Base-by-base conservation (phyloP, 2,329 filamentous ascomycete genomes). In the Fusarium pseudograminearum region DNA sequence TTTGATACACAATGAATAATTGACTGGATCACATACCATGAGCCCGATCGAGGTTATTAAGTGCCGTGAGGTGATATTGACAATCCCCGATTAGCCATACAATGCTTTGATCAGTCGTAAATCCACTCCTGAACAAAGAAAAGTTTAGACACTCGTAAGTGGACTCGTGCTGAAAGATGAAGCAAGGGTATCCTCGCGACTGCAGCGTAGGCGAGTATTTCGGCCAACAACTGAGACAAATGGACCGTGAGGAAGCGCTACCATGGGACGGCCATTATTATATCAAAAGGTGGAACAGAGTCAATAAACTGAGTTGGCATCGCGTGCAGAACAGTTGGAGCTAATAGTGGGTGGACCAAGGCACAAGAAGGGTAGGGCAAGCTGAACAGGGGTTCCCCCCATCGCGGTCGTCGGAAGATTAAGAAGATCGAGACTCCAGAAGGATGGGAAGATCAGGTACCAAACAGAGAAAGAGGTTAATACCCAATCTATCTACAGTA, bases 401-500 rank as follows among this genome's bases (percentile, higher is more conserved):
- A 22, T 40, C n/a, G n/a, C 20, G 24, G 48, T 20, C 16, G 30
- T 34, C 52, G 55, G 64, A 59, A 56, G 64, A 67, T 64, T 41
- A 46, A 53, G 16, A 45, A 45, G 15, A 40, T 36, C 26, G 26
- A 33, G 28, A 54, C 48, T 52, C 48, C 48, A 30, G 48, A 51
- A 28, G 48, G n/a, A 15, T 14, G 44, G 54, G 28, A 36, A 55
- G 55, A 60, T 65, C 61, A 64, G 71, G 65, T 69, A 65, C 60
- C 58, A 46, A 12, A 46, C 28, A 16, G 20, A 46, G 18, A 60
- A 26, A 33, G 44, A 63, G 20, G 34, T 41, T 58, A 30, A 45
- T 70, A 61, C 73, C 71, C 63, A 74, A 73, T 58, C 18, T 40
- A 41, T 14, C 7, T 40, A 40, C 24, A 28, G 36, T 6, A 33